These are phyloP conservation scores for Scenedesmus sp. DNA, from an alignment of 163 green algal species.

Conservation along the genomic window DNA sequence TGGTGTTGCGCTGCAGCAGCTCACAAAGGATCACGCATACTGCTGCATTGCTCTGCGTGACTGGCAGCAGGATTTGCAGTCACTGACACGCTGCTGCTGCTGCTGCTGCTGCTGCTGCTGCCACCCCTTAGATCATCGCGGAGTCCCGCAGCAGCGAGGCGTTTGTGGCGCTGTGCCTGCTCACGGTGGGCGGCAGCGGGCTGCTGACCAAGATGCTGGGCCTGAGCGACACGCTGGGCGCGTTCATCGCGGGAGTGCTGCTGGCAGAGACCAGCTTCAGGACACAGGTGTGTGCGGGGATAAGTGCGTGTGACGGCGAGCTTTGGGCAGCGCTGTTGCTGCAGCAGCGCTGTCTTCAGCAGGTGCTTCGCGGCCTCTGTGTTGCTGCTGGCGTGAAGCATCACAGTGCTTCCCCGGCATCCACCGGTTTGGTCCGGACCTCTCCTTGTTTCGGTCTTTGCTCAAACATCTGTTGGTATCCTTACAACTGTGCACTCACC, in stretches of 20 bases:
- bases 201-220: constrained; percentile 88
- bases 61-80: too few relatives aligned
- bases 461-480: too few relatives aligned
- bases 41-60: too few relatives aligned
- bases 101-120: background rate
- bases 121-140: constrained; percentile 71
- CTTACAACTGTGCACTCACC: background rate
- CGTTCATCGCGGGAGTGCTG: constrained; percentile 96
- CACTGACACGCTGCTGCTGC: background rate
- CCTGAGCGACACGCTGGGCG: constrained; percentile 94
- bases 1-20: too few relatives aligned
- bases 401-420: too few relatives aligned
- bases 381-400: too few relatives aligned
- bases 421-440: too few relatives aligned
- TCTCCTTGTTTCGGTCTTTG: too few relatives aligned
- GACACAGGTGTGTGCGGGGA: constrained; percentile 76
- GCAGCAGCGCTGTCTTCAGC: background rate
- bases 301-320: background rate
- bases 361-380: too few relatives aligned
- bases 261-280: constrained; percentile 95
- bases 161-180: constrained; percentile 95
- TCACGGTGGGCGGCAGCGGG: constrained; percentile 90
- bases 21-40: too few relatives aligned
- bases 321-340: background rate
- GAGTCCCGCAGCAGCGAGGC: constrained; percentile 87